Percentiles rank a stretch among this genome's conserved stretches.
Conservation (phyloP, 2,329 filamentous ascomycete genomes). For the Monilinia fructigena region DNA sequence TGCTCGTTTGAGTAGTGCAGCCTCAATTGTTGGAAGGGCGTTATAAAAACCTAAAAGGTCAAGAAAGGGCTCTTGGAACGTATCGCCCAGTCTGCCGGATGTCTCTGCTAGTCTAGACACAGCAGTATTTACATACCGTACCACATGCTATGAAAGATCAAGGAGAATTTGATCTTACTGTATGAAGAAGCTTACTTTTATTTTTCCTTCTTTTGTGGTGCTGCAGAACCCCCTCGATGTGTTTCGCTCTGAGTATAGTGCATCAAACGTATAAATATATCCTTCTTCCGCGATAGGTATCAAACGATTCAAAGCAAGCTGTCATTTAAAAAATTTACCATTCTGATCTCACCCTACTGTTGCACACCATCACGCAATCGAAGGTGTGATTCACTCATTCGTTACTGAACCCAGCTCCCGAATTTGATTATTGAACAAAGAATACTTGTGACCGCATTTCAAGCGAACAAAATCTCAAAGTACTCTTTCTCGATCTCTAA, state of each 20-base stretch:
- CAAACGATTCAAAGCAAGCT: background rate
- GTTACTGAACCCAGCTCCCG: background rate
- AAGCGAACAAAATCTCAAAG: background rate
- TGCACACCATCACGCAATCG: slow-evolving; percentile 16
- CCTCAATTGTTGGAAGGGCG: background rate
- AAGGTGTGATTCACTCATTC: slow-evolving; percentile 14
- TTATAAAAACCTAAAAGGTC: background rate
- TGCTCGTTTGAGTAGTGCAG: background rate
- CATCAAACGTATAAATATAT: slow-evolving; percentile 5
- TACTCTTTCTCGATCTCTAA: background rate
- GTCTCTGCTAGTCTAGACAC: background rate
- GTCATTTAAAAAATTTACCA: background rate
- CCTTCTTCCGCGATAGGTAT: slow-evolving; percentile 18
- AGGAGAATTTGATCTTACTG: slow-evolving; percentile 4
- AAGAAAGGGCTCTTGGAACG: background rate
- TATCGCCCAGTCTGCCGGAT: background rate
- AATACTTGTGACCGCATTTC: background rate
- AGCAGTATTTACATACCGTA: slow-evolving; percentile 1
- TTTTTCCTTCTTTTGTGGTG: slow-evolving; percentile 13
- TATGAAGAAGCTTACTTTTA: background rate
- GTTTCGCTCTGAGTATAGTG: background rate
- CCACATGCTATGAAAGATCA: slow-evolving; percentile 16
- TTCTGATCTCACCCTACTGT: background rate
- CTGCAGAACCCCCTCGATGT: slow-evolving; percentile 4
- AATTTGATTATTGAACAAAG: background rate